A percentile compares a stretch with the other conserved stretches of the same genome.
Evolutionary conservation across 2,329 filamentous ascomycete genomes (phyloP).

Genomic region (Neonectria neomacrospora): DNA sequence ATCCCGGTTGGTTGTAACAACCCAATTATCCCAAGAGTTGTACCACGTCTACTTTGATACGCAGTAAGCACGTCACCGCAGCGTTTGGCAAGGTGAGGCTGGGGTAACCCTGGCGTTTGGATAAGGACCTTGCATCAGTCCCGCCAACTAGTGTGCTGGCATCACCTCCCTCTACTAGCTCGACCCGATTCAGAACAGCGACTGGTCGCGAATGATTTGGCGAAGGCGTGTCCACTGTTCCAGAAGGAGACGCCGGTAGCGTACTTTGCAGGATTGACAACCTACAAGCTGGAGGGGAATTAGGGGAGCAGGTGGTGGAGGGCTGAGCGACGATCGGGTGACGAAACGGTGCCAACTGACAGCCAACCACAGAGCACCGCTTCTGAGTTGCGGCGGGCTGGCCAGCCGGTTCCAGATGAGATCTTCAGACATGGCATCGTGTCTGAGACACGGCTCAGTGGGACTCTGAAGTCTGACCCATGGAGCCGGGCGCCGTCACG

Average conservation of each 20-base stretch:
- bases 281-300: conserved; percentile 34
- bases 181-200: conserved; percentile 23
- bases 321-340: conserved; percentile 26
- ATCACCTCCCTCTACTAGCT: conserved; percentile 28
- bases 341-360: conserved; percentile 24
- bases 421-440: conserved; percentile 18
- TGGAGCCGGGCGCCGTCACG: conserved; percentile 31
- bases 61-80: conserved; percentile 11
- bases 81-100: conserved; percentile 19
- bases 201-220: conserved; percentile 17
- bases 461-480: conserved; percentile 32
- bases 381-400: conserved; percentile 28
- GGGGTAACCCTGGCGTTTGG: conserved; percentile 24
- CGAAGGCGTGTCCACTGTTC: conserved; percentile 22
- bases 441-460: conserved; percentile 37
- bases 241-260: conserved; percentile 28
- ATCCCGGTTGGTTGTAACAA: neutral
- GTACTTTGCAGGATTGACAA: conserved; percentile 22
- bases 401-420: conserved; percentile 24
- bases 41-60: neutral
- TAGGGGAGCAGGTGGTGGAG: conserved; percentile 17
- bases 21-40: conserved; percentile 8
- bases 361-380: conserved; percentile 23
- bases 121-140: conserved; percentile 25
- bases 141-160: conserved; percentile 29